Conservation (phyloP, 106 monocot genomes). For the Acanthochlamys bracteata region DNA sequence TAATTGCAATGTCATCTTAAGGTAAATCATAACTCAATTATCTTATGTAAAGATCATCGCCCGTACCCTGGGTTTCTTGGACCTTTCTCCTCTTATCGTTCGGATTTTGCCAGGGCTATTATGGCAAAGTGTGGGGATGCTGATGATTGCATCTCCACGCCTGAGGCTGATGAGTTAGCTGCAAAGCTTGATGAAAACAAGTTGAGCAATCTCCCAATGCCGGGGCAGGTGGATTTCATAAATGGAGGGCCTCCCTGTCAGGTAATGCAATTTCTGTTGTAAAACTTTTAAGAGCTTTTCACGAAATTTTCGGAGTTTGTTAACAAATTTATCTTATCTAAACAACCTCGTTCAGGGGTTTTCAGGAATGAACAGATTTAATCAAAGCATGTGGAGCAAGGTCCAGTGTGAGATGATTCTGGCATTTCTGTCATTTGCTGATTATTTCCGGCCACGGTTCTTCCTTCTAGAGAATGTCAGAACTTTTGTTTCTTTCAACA, state of each 20-base stretch:
- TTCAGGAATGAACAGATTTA: slow-evolving; percentile 99
- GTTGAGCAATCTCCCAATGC: slow-evolving; percentile 71
- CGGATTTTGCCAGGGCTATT: slow-evolving; percentile 58
- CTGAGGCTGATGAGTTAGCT: slow-evolving; percentile 80
- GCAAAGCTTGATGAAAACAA: slow-evolving; percentile 48
- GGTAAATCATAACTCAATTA: slow-evolving; percentile 36
- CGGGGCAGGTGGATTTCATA: slow-evolving; percentile 97
- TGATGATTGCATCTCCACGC: slow-evolving; percentile 87
- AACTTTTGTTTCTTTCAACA: slow-evolving; percentile 96
- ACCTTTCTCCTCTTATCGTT: not conserved
- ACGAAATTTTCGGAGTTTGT: too few species aligned
- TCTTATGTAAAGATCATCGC: too few species aligned
- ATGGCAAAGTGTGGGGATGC: slow-evolving; percentile 96
- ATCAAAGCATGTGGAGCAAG: slow-evolving; percentile 90
- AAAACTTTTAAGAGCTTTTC: too few species aligned
- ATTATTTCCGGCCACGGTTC: slow-evolving; percentile 84
- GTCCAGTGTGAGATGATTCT: slow-evolving; percentile 99
- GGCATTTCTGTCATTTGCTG: slow-evolving; percentile 93
- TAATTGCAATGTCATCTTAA: slow-evolving; percentile 96
- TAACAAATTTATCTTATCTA: not conserved
- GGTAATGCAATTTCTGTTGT: slow-evolving; percentile 29
- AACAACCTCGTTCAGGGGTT: slow-evolving; percentile 65
- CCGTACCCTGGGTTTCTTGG: too few species aligned
- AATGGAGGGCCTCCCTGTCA: slow-evolving; percentile 99
- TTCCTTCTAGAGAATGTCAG: slow-evolving; percentile 98